Percentiles rank a stretch among this genome's conserved stretches.
phyloP scores from a whole-genome alignment of 208 protist genomes.

The Leishmania gerbilli region DNA sequence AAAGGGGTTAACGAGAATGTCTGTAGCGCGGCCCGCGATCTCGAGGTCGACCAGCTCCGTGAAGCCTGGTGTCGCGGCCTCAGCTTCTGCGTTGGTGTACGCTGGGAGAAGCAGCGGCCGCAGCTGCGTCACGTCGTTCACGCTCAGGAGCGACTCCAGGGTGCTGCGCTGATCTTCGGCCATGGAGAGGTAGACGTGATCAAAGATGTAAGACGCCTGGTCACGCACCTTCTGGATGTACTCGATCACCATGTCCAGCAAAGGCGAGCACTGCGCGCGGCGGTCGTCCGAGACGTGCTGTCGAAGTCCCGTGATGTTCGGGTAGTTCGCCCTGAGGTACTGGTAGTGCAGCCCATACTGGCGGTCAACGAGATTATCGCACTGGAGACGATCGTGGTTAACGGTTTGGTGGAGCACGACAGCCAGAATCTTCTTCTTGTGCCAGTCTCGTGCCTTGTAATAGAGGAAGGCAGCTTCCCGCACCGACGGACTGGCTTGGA shows the following conservation, averaged over 20 bases:
- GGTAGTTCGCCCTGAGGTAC: slow-evolving; percentile 48
- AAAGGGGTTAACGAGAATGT: slow-evolving; percentile 49
- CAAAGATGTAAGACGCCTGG: slow-evolving; percentile 3
- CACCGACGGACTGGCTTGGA: slow-evolving; percentile 32
- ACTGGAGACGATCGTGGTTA: slow-evolving; percentile 17
- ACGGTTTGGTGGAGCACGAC: slow-evolving; percentile 37
- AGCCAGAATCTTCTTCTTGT: slow-evolving; percentile 21
- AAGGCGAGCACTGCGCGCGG: slow-evolving; percentile 40
- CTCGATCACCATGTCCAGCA: slow-evolving; percentile 34
- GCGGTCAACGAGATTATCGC: slow-evolving; percentile 11
- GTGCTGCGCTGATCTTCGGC: slow-evolving; percentile 25
- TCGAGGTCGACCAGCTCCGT: slow-evolving; percentile 49
- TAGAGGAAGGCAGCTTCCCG: slow-evolving; percentile 32
- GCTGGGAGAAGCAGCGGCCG: slow-evolving; percentile 16
- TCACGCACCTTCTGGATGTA: slow-evolving; percentile 20
- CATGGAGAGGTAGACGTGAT: slow-evolving; percentile 45
- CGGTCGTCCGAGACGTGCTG: slow-evolving; percentile 24
- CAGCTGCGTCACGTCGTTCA: slow-evolving; percentile 22
- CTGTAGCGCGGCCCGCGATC: slow-evolving; percentile 35
- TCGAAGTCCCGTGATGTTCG: slow-evolving; percentile 23
- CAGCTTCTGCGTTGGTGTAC: slow-evolving; percentile 4
- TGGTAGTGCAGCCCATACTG: slow-evolving; percentile 54
- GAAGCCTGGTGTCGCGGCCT: slow-evolving; percentile 17
- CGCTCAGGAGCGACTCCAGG: slow-evolving; percentile 27
- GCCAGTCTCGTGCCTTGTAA: slow-evolving; percentile 17